Evolutionary conservation across 352 stramenopile genomes (phyloP).

Genomic region (Globisporangium recalcitrans): DNA sequence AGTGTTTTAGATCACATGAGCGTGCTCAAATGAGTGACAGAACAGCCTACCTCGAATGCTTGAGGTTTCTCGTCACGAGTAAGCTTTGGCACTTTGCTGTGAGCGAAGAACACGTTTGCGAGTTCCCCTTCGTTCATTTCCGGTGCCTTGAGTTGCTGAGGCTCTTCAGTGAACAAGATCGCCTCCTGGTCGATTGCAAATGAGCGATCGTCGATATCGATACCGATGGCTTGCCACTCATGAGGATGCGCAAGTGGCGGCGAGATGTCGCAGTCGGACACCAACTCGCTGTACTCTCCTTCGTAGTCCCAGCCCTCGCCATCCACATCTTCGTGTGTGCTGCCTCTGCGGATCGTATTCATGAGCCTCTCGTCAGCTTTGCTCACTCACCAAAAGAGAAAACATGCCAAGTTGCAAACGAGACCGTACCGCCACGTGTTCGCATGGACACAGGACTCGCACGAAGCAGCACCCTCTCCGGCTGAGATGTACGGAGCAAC

Average conservation of each 20-base stretch:
- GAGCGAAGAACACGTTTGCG: conserved; percentile 16
- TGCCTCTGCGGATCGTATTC: not conserved
- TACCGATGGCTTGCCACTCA: not conserved
- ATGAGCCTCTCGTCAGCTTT: not conserved
- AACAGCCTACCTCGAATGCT: not conserved
- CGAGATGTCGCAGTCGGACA: not conserved
- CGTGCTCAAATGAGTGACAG: not conserved
- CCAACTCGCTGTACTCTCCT: not conserved
- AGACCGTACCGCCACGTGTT: not conserved
- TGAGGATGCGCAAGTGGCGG: not conserved
- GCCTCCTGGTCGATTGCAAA: not conserved
- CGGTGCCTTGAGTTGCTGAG: not conserved
- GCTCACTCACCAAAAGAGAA: not conserved
- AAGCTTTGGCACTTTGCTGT: conserved; percentile 12
- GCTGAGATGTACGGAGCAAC: not conserved
- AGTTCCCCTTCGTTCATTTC: conserved; percentile 8
- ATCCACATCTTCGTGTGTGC: not conserved
- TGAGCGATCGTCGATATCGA: not conserved
- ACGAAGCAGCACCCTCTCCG: not conserved
- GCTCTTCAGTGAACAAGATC: not conserved
- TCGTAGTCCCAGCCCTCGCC: not conserved
- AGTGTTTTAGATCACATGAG: not conserved
- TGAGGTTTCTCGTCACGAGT: not conserved
- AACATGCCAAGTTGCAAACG: not conserved
- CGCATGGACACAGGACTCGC: not conserved